Evolutionary conservation across 306 rosid genomes (phyloP), one percentile per base, ranked within the genome.

Genomic region (Sesbania bispinosa): DNA sequence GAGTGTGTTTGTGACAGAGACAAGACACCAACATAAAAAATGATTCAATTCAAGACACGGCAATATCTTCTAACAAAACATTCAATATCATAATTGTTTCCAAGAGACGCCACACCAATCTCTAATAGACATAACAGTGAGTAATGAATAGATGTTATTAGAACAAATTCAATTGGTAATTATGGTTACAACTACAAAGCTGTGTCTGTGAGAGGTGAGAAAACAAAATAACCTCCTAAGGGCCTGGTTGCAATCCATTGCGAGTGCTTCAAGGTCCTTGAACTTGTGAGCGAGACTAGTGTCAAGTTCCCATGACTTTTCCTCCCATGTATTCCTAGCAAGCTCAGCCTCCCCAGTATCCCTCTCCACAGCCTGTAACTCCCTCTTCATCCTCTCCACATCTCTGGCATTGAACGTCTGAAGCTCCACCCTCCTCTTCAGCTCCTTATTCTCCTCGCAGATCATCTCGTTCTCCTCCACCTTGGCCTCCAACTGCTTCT

Each of bases 321-420:
- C 97, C 67, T 94, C 97, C 97, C 96, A 94, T 0, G 80, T 23
- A 47, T 85, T 91, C 80, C 96, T 80, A 0, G 83, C 82, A 38
- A 80, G 72, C 78, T 91, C 96, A 0, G 93, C 88, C 27, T 91
- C 97, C 1, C 78, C 85, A 7, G 69, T 80, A 24, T 91, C 96
- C 81, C 91, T 88, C 84, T 94, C 97, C n/a, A 84, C 77, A 0
- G 95, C 90, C 88, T 91, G 96, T 78, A 94, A 65, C 53, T 94
- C 99, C 62, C 86, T 91, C 86, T 50, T 91, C 99, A 90, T 94
- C 79, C 99, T 80, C 72, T 94, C 99, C 58, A 89, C 86, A 53
- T 94, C 99, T 79, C 95, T 85, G 0, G 87, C 77, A 65, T 81
- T 91, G 50, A 89, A 74, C 0, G 87, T 81, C 84, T 94, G 99